Evolutionary conservation across 2,329 filamentous ascomycete species (phyloP).

Genomic region (Cladosporium sp.): DNA sequence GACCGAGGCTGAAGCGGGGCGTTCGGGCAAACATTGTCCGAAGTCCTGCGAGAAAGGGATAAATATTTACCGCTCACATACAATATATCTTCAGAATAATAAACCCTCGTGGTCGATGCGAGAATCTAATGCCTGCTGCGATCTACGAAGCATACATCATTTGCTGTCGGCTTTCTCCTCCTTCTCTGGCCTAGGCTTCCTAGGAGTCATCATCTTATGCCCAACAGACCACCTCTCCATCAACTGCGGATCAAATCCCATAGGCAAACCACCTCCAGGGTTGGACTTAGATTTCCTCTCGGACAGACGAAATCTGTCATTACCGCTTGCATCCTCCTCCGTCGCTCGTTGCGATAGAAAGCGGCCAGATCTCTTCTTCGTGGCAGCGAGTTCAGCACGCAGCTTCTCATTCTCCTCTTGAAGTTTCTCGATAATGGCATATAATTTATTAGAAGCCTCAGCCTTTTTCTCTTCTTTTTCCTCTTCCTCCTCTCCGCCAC

Average conservation of each 20-base stretch:
- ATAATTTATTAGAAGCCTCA: background rate
- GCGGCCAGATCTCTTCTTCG: background rate
- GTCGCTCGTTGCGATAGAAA: constrained; percentile 4
- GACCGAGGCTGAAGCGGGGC: constrained; percentile 2
- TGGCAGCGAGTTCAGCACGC: constrained; percentile 2
- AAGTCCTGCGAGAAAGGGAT: no score
- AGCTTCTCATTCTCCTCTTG: background rate
- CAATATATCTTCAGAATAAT: background rate
- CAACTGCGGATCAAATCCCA: constrained; percentile 6
- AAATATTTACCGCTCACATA: no score
- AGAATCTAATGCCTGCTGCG: no score
- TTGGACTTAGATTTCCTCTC: constrained; percentile 1
- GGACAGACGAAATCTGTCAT: constrained; percentile 5
- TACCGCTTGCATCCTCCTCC: background rate
- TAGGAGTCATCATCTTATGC: constrained; percentile 7
- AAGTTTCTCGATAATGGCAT: background rate
- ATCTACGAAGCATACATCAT: no score
- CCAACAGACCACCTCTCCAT: constrained; percentile 8
- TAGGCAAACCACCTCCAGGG: background rate
- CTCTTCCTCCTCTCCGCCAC: background rate
- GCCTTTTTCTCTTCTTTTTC: no score
- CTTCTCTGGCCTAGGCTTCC: background rate
- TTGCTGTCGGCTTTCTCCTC: background rate
- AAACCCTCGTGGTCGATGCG: no score
- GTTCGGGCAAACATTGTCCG: background rate